Conservation (phyloP, 768 basidiomycete genomes). For the Russula sp. region DNA sequence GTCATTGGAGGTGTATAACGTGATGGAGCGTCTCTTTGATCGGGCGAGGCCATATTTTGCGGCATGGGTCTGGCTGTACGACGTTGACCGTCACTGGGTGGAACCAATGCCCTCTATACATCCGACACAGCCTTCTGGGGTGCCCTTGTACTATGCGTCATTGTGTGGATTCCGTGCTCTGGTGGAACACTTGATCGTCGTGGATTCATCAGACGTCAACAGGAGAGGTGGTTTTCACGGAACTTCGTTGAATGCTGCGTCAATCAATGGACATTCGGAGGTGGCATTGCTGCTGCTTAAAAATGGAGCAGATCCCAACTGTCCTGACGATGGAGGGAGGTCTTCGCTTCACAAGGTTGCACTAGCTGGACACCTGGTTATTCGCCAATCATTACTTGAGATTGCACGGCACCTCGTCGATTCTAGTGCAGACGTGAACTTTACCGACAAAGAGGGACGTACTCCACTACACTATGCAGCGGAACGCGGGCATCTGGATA, state of each 20-base stretch:
- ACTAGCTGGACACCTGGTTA: too few species aligned
- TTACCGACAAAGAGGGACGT: neutral
- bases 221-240: too few species aligned
- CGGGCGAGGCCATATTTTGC: neutral
- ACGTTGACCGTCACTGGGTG: neutral
- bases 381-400: neutral
- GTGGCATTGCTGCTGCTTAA: too few species aligned
- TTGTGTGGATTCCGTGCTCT: neutral
- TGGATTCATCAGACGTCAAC: neutral
- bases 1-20: neutral
- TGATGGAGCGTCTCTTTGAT: constrained; percentile 1
- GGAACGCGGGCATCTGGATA: neutral
- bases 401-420: neutral
- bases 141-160: constrained; percentile 7
- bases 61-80: constrained; percentile 7
- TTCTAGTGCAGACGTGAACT: neutral
- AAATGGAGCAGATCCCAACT: too few species aligned
- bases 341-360: too few species aligned
- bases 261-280: too few species aligned
- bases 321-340: too few species aligned
- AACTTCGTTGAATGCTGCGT: too few species aligned
- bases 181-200: neutral
- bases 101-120: neutral
- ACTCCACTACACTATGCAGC: neutral
- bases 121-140: neutral